Conservation (phyloP, 1,139 yeast genomes). For the Hemisphaericaspora subhashii region DNA sequence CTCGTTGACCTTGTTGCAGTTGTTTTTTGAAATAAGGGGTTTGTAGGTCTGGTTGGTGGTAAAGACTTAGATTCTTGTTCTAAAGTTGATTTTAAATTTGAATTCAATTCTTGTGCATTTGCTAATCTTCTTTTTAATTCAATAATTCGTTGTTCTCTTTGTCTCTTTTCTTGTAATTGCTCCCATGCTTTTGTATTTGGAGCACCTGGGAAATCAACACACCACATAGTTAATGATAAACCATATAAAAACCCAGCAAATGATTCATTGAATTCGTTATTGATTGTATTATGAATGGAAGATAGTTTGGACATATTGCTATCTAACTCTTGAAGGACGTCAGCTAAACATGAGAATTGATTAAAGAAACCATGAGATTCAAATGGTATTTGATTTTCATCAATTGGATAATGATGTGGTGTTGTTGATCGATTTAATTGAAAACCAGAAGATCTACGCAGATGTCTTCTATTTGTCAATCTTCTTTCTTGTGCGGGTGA, state of each 20-base stretch:
- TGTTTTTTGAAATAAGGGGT: neutral
- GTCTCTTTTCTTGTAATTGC: constrained; percentile 26
- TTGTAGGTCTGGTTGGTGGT: too few species aligned
- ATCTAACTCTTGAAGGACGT: constrained; percentile 51
- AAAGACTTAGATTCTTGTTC: neutral
- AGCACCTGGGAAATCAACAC: constrained; percentile 55
- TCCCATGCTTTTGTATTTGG: constrained; percentile 42
- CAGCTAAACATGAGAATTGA: constrained; percentile 46
- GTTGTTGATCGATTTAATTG: constrained; percentile 42
- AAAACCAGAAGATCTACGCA: constrained; percentile 44
- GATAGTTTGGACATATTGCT: constrained; percentile 47
- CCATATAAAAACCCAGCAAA: constrained; percentile 64
- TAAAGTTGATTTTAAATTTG: constrained; percentile 25
- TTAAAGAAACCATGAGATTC: constrained; percentile 32
- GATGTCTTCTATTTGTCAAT: constrained; percentile 22
- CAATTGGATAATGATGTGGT: constrained; percentile 46
- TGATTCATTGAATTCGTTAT: constrained; percentile 58
- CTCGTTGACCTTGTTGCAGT: neutral
- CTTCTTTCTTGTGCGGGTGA: constrained; percentile 18
- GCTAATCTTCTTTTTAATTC: constrained; percentile 23
- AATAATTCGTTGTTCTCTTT: constrained; percentile 26
- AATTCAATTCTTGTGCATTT: constrained; percentile 27
- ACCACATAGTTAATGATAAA: constrained; percentile 63
- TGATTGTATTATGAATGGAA: constrained; percentile 50
- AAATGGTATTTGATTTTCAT: constrained; percentile 39